Conservation (phyloP, 495 filamentous ascomycete genomes). For the Symbiotaphrina buchneri region DNA sequence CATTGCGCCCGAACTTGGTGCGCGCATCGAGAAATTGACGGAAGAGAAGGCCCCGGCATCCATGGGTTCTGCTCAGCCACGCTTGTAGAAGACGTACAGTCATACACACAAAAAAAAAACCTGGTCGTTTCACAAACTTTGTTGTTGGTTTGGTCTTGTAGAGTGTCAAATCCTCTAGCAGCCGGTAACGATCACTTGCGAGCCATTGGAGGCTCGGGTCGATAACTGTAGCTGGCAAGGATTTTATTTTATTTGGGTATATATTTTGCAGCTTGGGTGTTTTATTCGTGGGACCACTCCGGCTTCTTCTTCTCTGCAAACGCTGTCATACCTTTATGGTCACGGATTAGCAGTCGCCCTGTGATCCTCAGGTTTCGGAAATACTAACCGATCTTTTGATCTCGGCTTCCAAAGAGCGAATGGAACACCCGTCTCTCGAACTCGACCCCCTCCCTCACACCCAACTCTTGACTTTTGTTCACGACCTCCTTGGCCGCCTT, state of each 20-base stretch:
- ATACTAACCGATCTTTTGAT: slow-evolving; percentile 66
- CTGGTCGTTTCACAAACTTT: too few species aligned
- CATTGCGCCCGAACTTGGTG: slow-evolving; percentile 5
- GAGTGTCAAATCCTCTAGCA: too few species aligned
- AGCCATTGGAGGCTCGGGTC: too few species aligned
- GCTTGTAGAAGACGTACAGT: too few species aligned
- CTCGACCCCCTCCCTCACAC: slow-evolving; percentile 75
- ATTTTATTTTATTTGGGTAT: too few species aligned
- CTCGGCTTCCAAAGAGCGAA: slow-evolving; percentile 70
- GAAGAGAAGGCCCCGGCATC: slow-evolving; percentile 1
- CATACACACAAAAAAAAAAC: too few species aligned
- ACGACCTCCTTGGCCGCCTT: slow-evolving; percentile 94
- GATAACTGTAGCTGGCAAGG: too few species aligned
- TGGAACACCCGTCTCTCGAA: slow-evolving; percentile 89
- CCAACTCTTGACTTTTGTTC: slow-evolving; percentile 83
- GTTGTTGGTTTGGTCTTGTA: too few species aligned
- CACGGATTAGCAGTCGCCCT: slow-evolving; percentile 1
- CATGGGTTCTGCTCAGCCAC: not conserved
- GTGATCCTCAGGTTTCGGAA: not conserved
- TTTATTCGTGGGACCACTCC: slow-evolving; percentile 68
- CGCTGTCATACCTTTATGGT: slow-evolving; percentile 51
- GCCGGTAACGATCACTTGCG: too few species aligned
- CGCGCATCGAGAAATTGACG: slow-evolving; percentile 4
- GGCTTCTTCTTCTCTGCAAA: slow-evolving; percentile 90
- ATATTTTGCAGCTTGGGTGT: not conserved